Evolutionary conservation across 495 filamentous ascomycete genomes (phyloP), one percentile per base, ranked within the genome.

Genomic region (Podospora conica): DNA sequence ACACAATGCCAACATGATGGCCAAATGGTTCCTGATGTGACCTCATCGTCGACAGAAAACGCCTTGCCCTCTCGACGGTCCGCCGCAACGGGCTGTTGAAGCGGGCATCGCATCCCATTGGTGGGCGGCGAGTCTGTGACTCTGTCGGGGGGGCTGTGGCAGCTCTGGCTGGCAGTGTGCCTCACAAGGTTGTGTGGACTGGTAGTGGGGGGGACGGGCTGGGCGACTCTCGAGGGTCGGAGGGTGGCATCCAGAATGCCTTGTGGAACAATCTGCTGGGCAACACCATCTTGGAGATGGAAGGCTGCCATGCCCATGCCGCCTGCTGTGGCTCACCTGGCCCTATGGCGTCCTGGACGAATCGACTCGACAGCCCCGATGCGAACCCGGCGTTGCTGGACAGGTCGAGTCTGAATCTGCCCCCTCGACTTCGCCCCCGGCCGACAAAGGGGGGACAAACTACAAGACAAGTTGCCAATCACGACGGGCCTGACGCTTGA

Each of bases 61-160:
- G 65, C 65, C 65, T 66, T 62, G 65, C 59, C 59, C 18, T 57
- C 27, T 54, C 24, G 33, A 48, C 53, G 61, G 61, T 54, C 61
- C 61, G 61, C 48, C 53, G 24, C 28, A 15, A 48, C 53, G 61
- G 29, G 18, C 25, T 24, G 11, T 22, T n/a, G 11, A 63, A 29
- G 25, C 53, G 9, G 18, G 15, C 40, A 21, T 11, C 12, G 21
- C 22, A 28, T 28, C 9, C 61, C 53, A 58, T 53, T 62, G 55
- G 59, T 20, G n/a, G 33, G n/a, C 24, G 18, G 25, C 9, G 33
- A 33, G 55, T 40, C 57, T 27, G 53, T 57, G 27, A 31, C 29
- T 56, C 56, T 48, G 33, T 24, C 64, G 53, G 53, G 55, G 64
- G 58, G 65, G 65, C 65, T 66, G 65, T 66, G 65, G 59, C 40